Evolutionary conservation across 257 asterid species (phyloP).

Genomic region (Perilla frutescens): DNA sequence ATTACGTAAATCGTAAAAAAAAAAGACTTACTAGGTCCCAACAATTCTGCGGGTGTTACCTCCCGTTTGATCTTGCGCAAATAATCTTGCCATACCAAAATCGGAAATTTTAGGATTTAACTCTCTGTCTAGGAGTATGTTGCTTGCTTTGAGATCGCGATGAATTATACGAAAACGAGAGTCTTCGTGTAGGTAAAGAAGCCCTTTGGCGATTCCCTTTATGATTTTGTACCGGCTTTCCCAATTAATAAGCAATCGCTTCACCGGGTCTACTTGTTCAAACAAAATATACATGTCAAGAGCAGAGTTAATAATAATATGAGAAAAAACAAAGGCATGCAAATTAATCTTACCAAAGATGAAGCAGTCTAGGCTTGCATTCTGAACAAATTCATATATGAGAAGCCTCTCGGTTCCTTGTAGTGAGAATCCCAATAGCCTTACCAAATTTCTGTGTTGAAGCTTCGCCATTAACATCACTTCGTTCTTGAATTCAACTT

Average conservation of each 20-base stretch:
- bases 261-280: conserved; percentile 24
- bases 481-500: conserved; percentile 27
- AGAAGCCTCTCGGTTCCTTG: conserved; percentile 32
- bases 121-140: conserved; percentile 35
- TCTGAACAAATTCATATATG: conserved; percentile 33
- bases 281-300: background rate
- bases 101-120: conserved; percentile 40
- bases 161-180: conserved; percentile 31
- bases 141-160: conserved; percentile 38
- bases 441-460: conserved; percentile 36
- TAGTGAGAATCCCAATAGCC: conserved; percentile 34
- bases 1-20: background rate
- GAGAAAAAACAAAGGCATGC: too few relatives aligned
- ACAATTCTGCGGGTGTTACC: conserved; percentile 32
- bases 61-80: conserved; percentile 26
- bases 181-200: conserved; percentile 41
- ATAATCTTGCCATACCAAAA: conserved; percentile 40
- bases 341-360: conserved; percentile 26
- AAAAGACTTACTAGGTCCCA: conserved; percentile 40
- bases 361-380: conserved; percentile 34
- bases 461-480: conserved; percentile 20
- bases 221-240: conserved; percentile 34
- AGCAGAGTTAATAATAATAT: too few relatives aligned
- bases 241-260: conserved; percentile 30
- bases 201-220: conserved; percentile 42